Percentiles rank a stretch among this genome's conserved stretches.
Conservation (phyloP, 2,329 filamentous ascomycete genomes). For the Penicillium sp. region DNA sequence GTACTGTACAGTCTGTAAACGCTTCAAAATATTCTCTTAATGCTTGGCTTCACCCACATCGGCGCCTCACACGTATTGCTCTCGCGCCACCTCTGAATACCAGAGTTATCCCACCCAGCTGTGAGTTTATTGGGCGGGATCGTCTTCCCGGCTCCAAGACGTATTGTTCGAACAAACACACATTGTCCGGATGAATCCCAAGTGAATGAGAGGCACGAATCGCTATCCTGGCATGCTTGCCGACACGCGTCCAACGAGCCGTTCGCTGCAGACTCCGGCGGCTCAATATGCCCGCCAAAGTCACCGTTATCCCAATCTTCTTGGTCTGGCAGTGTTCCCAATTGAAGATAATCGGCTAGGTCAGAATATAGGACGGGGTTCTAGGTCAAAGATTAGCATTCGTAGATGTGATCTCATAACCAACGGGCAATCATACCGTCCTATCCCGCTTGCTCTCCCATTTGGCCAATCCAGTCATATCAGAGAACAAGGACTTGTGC, state of each 20-base stretch:
- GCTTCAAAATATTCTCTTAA: conserved; percentile 24
- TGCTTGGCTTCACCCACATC: conserved; percentile 29
- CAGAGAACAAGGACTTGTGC: conserved; percentile 49
- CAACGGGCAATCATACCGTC: conserved; percentile 17
- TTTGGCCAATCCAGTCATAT: conserved; percentile 52
- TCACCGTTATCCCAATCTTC: conserved; percentile 38
- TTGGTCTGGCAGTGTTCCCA: conserved; percentile 21
- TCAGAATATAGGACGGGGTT: conserved; percentile 29
- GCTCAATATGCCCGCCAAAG: conserved; percentile 32
- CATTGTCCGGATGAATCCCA: conserved; percentile 24
- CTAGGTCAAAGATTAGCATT: conserved; percentile 5
- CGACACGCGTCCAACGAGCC: conserved; percentile 31
- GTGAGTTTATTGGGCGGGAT: conserved; percentile 12
- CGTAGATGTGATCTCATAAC: background rate
- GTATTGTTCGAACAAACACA: conserved; percentile 24
- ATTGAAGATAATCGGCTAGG: conserved; percentile 30
- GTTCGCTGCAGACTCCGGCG: conserved; percentile 28
- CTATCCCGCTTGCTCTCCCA: conserved; percentile 34
- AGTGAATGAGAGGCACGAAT: conserved; percentile 28
- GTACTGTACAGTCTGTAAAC: background rate
- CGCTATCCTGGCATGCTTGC: conserved; percentile 23
- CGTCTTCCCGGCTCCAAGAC: conserved; percentile 21
- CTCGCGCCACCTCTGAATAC: conserved; percentile 23
- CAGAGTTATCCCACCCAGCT: conserved; percentile 31
- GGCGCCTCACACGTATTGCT: conserved; percentile 21